Evolutionary conservation across 257 asterid genomes (phyloP), one percentile per base, ranked within the genome.

Genomic region (Rehmannia glutinosa): DNA sequence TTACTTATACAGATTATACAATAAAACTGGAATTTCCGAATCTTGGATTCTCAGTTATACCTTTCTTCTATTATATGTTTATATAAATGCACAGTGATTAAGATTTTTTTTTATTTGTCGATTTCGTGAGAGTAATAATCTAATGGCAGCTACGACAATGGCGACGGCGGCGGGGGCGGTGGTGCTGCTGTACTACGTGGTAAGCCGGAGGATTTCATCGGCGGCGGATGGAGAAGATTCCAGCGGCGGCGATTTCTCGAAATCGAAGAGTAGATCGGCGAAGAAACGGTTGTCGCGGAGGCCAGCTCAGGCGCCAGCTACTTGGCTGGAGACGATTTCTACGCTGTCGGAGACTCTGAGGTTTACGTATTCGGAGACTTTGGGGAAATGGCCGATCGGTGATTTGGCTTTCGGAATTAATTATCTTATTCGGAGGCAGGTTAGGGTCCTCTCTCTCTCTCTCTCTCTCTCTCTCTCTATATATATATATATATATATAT

Each of bases 221-320:
- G 60, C 63, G 56, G 79, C 60, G 62, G 84, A 74, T 54, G 85
- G 38, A 8, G 87, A 60, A 4, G 85, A 81, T 42, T 82, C 72
- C 15, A 73, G 11, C 46, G 80, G 54, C 13, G 87, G 74, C 12
- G 95, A 83, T 72, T 73, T 66, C 69, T 76, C 90, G 62, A 75
- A 76, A 76, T 75, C 88, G 47, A 74, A 55, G 76, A 75, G 83
- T 63, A 81, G 91, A 84, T 85, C 89, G 74, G 80, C 53, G 10
- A 83, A 77, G 81, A 80, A 77, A 68, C 80, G 92, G 69, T 45
- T 85, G 75, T 78, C 86, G 42, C 81, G 96, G 70, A 63, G 98
- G 82, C 94, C 95, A 62, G 94, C 96, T 78, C 97, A 84, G 76
- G 96, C 97, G 43, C 96, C 96, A 13, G 91, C 88, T 8, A 88